Conservation (phyloP, 176 grass and related monocot species). For the Dendrocalamus sinicus region DNA sequence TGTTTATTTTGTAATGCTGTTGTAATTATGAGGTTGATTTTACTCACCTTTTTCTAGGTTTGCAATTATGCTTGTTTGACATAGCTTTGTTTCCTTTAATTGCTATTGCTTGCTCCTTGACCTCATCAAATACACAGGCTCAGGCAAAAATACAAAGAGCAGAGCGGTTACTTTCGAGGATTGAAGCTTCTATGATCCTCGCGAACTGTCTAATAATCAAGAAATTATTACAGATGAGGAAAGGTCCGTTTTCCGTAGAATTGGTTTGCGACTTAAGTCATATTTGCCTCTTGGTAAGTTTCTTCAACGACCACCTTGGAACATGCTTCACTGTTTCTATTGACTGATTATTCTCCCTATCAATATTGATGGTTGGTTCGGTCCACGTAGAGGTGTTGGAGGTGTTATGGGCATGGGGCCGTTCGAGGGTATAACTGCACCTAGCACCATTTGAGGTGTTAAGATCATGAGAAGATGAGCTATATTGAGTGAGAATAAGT, state of each 20-base stretch:
- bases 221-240: constrained; percentile 97
- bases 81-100: background rate
- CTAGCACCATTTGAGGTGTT: too few relatives aligned
- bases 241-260: constrained; percentile 88
- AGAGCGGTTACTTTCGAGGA: constrained; percentile 69
- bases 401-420: too few relatives aligned
- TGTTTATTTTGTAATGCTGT: constrained; percentile 17
- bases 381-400: too few relatives aligned
- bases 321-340: constrained; percentile 15
- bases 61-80: too few relatives aligned
- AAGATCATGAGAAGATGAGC: too few relatives aligned
- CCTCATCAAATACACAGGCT: constrained; percentile 57
- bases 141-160: constrained; percentile 79
- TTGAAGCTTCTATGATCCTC: constrained; percentile 83
- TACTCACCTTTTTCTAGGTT: background rate
- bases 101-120: constrained; percentile 13
- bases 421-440: too few relatives aligned
- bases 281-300: constrained; percentile 91
- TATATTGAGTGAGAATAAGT: too few relatives aligned
- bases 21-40: constrained; percentile 10
- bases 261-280: constrained; percentile 88
- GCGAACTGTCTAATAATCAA: constrained; percentile 66
- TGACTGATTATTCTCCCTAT: constrained; percentile 27
- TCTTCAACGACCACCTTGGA: constrained; percentile 24
- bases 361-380: too few relatives aligned